phyloP scores from a whole-genome alignment of 345 rosid species.

The Eucalyptus coolabah region DNA sequence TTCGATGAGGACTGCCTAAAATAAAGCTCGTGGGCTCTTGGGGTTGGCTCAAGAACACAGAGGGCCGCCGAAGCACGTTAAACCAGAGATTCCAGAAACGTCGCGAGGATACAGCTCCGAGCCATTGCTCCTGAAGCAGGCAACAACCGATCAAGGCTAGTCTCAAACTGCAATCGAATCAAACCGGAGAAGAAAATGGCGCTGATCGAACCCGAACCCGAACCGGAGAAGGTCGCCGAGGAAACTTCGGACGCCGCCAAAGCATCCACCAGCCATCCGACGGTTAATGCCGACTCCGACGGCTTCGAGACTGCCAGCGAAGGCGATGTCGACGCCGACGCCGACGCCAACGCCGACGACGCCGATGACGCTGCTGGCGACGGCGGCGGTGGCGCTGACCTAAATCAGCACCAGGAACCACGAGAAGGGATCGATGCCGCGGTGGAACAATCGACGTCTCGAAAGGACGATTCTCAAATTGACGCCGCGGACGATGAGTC shows the following conservation, averaged over 20 bases:
- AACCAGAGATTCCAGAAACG: neutral
- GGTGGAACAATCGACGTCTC: neutral
- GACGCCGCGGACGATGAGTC: neutral
- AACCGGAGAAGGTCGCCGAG: neutral
- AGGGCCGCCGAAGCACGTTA: neutral
- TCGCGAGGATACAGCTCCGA: neutral
- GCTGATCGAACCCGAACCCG: slow-evolving; percentile 9
- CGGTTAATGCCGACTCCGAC: slow-evolving; percentile 39
- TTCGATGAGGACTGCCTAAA: neutral
- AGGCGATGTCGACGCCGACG: slow-evolving; percentile 36
- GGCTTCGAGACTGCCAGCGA: slow-evolving; percentile 97
- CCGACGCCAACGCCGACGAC: slow-evolving; percentile 28
- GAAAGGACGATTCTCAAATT: neutral
- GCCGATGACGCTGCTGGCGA: slow-evolving; percentile 17
- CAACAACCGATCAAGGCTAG: neutral
- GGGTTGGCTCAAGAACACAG: neutral
- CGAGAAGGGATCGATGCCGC: neutral
- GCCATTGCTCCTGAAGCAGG: neutral
- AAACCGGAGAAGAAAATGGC: slow-evolving; percentile 21
- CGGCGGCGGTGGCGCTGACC: neutral
- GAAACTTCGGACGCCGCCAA: neutral
- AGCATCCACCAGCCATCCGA: slow-evolving; percentile 5
- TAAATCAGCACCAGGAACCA: neutral
- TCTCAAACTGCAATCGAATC: neutral
- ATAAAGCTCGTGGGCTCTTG: neutral